Evolutionary conservation across 225 moss, liverwort and hornwort genomes (phyloP).

Genomic region (Bryum argenteum): DNA sequence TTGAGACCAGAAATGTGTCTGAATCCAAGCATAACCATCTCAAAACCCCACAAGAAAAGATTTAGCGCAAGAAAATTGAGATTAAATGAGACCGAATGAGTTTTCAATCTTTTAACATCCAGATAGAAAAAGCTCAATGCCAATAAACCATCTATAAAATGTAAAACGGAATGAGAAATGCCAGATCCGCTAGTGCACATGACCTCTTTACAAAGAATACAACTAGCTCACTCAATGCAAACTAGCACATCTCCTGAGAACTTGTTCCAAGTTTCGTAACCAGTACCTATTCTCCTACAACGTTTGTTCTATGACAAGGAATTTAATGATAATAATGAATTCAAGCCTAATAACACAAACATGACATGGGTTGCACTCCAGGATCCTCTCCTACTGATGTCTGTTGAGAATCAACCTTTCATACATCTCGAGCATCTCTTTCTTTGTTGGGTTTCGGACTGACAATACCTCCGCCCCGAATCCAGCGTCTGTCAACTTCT

Average conservation of each 20-base stretch:
- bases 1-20: neutral
- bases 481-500: slow-evolving; percentile 75
- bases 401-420: slow-evolving; percentile 58
- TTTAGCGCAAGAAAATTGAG: neutral
- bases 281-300: neutral
- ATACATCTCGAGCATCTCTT: slow-evolving; percentile 71
- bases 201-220: slow-evolving; percentile 31
- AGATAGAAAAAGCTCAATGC: too few species aligned
- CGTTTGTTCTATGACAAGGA: neutral
- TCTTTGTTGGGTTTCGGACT: slow-evolving; percentile 64
- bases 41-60: neutral
- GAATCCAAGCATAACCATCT: neutral
- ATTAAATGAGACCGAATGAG: too few species aligned
- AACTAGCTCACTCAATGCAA: slow-evolving; percentile 19
- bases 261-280: slow-evolving; percentile 10
- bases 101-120: too few species aligned
- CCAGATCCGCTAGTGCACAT: slow-evolving; percentile 5
- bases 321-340: slow-evolving; percentile 19
- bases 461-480: slow-evolving; percentile 75
- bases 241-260: slow-evolving; percentile 9
- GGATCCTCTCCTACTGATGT: slow-evolving; percentile 22
- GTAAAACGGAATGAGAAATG: slow-evolving; percentile 6
- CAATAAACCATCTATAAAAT: neutral
- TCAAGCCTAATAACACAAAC: slow-evolving; percentile 10
- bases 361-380: neutral